Base-by-base conservation (phyloP, 805 yeast genomes). In the Ascoidea rubescens region DNA sequence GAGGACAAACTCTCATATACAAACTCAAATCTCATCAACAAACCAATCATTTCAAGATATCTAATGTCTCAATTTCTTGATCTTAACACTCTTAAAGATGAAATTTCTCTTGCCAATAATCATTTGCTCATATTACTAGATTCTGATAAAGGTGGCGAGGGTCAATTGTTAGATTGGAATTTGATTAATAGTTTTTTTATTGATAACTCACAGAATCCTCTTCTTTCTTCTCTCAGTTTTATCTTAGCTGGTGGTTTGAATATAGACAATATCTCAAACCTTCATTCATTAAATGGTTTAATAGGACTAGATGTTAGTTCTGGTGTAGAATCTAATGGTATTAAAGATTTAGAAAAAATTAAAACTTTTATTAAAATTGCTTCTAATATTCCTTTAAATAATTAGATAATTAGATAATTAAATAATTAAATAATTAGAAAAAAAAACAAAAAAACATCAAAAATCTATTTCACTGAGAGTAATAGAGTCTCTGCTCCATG, bases 221-320 rank as follows among this genome's bases (percentile, higher is more conserved):
- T n/a, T n/a, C n/a, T n/a, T n/a, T 7, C 66, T 63, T 8, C 52
- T 4, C 50, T 59, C 0, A 62, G 71, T 48, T 87, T 74, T 59
- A 61, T 93, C 0, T 70, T 93, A 31, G 98, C 98, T 0, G 99
- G 99, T 5, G 99, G 99, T 0, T 71, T 93, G 53, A 82, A 73
- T 0, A 87, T 93, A 0, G 80, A 73, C 1, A 93, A 90, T 59
- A 87, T 93, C 5, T 53, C 54, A 0, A 62, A 64, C 1, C 95
- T 95, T 0, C 48, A 54, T 1, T 55, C 67, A 14, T 47, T 51
- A 5, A 64, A 76, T 10, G 91, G 93, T 30, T 79, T 86, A n/a
- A 62, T 81, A 44, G 98, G 97, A 4, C 91, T 86, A 31, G 99
- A 91, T 67, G 98, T 93, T 5, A 84, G 96, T 60, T 89, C 96